A percentile compares a stretch with the other conserved stretches of the same genome.
Conservation (phyloP, 768 basidiomycete genomes). For the Strobilomyces confusus region DNA sequence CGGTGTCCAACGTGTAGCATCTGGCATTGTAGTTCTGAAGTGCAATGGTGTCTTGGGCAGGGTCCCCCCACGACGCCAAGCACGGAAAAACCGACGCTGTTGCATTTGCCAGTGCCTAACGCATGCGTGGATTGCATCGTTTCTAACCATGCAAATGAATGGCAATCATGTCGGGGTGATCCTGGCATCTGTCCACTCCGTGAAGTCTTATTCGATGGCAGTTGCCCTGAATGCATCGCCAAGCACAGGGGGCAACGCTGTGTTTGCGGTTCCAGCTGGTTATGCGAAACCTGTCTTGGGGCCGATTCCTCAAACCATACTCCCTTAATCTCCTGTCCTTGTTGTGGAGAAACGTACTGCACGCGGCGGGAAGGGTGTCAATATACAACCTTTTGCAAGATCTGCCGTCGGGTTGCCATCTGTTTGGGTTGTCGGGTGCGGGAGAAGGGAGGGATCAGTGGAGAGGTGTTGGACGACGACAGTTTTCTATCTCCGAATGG, state of each 20-base stretch:
- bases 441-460: neutral
- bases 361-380: neutral
- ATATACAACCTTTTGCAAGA: neutral
- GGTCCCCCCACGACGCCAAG: neutral
- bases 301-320: too few relatives aligned
- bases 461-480: too few relatives aligned
- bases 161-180: neutral
- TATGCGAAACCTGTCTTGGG: neutral
- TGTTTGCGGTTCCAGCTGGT: neutral
- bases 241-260: neutral
- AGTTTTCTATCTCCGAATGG: too few relatives aligned
- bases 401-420: neutral
- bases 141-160: neutral
- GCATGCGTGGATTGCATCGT: neutral
- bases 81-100: neutral
- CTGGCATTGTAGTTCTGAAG: neutral
- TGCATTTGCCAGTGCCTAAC: neutral
- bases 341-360: neutral
- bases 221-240: neutral
- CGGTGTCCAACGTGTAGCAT: neutral
- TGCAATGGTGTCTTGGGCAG: neutral
- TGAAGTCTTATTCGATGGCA: too few relatives aligned
- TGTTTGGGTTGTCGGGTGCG: neutral
- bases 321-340: neutral
- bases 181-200: too few relatives aligned